Percentiles rank a stretch among this genome's conserved stretches.
phyloP scores from a whole-genome alignment of 2,329 filamentous ascomycete genomes.

The Diaporthe destruens region DNA sequence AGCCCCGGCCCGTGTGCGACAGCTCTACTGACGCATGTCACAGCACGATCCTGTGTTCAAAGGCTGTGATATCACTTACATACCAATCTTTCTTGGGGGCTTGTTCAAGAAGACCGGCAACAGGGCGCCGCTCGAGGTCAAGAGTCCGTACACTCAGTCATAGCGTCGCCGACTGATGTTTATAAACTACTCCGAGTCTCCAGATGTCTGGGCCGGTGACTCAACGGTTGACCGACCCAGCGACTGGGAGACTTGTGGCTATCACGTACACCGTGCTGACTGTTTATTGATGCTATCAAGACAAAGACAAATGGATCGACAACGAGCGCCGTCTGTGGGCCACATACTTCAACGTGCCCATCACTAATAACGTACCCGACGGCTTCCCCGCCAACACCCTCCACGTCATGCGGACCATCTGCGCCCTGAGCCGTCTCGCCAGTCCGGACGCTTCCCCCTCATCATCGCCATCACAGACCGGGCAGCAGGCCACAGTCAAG shows the following conservation, averaged over 20 bases:
- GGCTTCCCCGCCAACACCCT: slow-evolving; percentile 55
- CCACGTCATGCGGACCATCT: slow-evolving; percentile 52
- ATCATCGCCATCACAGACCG: background rate
- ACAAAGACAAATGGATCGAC: slow-evolving; percentile 55
- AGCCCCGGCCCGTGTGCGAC: background rate
- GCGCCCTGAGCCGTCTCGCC: slow-evolving; percentile 46
- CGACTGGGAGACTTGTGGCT: background rate
- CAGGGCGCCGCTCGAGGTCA: slow-evolving; percentile 52
- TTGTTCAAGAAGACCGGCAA: slow-evolving; percentile 55
- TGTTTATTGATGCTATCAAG: slow-evolving; percentile 41
- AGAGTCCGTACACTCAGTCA: slow-evolving; percentile 48
- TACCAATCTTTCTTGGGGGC: slow-evolving; percentile 55
- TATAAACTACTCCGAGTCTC: background rate
- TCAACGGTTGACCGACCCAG: background rate
- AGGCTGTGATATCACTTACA: slow-evolving; percentile 49
- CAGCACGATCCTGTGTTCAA: slow-evolving; percentile 37
- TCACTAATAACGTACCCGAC: slow-evolving; percentile 48
- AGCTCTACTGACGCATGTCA: background rate
- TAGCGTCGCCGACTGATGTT: no score
- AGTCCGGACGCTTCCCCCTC: slow-evolving; percentile 40
- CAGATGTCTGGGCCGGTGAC: background rate
- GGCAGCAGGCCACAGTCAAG: slow-evolving; percentile 42
- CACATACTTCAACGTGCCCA: slow-evolving; percentile 51
- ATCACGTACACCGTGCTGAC: background rate
- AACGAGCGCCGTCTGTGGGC: slow-evolving; percentile 53